phyloP scores from a whole-genome alignment of 345 rosid genomes.

The Rhodomyrtus tomentosa region DNA sequence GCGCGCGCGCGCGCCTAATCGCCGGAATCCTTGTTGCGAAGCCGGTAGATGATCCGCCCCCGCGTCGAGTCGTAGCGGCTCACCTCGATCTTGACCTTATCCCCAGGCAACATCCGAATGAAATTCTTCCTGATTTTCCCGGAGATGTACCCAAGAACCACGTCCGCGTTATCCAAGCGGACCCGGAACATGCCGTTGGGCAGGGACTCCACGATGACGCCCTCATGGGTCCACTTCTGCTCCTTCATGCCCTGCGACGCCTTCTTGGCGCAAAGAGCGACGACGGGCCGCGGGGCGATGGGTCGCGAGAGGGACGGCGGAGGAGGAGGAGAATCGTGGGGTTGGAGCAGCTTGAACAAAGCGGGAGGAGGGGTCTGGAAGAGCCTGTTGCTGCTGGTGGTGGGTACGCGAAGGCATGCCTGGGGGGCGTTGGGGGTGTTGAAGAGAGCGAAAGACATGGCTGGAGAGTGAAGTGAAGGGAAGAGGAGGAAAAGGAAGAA shows the following conservation, averaged over 20 bases:
- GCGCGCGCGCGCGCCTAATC: background rate
- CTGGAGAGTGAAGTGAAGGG: background rate
- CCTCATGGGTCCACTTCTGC: constrained; percentile 48
- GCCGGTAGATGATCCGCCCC: constrained; percentile 66
- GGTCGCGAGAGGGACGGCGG: background rate
- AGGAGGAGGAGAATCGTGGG: background rate
- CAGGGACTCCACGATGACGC: constrained; percentile 40
- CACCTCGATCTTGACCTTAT: constrained; percentile 74
- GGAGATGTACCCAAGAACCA: constrained; percentile 72
- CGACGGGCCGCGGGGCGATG: background rate
- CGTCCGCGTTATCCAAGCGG: constrained; percentile 40
- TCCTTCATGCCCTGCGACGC: constrained; percentile 12
- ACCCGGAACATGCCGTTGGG: constrained; percentile 71
- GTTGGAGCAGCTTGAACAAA: background rate
- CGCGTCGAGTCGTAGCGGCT: constrained; percentile 76
- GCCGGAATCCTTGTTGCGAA: constrained; percentile 25
- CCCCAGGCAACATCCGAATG: constrained; percentile 78
- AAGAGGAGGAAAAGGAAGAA: background rate
- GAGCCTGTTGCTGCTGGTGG: background rate
- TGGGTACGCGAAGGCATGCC: background rate
- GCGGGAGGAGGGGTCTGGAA: background rate
- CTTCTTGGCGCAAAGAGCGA: background rate
- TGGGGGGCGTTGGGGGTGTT: background rate
- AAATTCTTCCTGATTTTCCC: constrained; percentile 88
- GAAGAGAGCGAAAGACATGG: constrained; percentile 6